A percentile compares a stretch with the other conserved stretches of the same genome.
phyloP scores from a whole-genome alignment of 108 stramenopile species.

The Fistulifera pelliculosa region DNA sequence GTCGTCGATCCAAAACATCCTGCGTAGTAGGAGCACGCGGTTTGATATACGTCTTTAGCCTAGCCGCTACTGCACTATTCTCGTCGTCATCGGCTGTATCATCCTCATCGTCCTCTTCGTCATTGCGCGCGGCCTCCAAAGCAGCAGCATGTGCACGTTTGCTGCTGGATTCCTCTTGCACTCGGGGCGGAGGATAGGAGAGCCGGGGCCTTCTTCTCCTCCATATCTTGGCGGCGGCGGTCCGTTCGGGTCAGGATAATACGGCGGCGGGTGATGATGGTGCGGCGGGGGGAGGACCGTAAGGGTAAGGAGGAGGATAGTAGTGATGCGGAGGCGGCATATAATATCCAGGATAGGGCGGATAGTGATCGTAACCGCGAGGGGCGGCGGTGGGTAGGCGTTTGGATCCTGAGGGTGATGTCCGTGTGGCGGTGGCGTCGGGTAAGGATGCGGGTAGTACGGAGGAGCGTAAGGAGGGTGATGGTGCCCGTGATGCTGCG shows the following conservation, averaged over 20 bases:
- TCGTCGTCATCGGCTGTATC: constrained; percentile 26
- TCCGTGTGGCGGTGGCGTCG: constrained; percentile 12
- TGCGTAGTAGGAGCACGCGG: constrained; percentile 35
- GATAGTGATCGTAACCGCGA: background rate
- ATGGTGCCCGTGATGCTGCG: constrained; percentile 7
- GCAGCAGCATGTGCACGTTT: background rate
- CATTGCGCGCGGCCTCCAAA: background rate
- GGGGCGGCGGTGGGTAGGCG: constrained; percentile 22
- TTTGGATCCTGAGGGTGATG: constrained; percentile 11
- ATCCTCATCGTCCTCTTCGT: constrained; percentile 18
- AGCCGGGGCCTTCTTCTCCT: constrained; percentile 4
- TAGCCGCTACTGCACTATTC: constrained; percentile 25
- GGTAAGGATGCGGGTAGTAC: constrained; percentile 7
- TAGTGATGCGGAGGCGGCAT: background rate
- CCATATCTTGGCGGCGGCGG: constrained; percentile 28
- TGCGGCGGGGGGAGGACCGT: background rate
- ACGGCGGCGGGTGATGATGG: background rate
- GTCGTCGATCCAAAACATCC: constrained; percentile 47
- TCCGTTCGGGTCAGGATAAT: background rate
- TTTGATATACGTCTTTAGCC: constrained; percentile 51
- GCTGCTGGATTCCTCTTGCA: background rate
- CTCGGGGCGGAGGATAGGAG: background rate
- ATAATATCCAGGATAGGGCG: no score
- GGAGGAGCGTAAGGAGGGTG: constrained; percentile 6
- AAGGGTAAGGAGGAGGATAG: constrained; percentile 10